Evolutionary conservation across 2,329 filamentous ascomycete genomes (phyloP).

Genomic region (Alternaria longipes): DNA sequence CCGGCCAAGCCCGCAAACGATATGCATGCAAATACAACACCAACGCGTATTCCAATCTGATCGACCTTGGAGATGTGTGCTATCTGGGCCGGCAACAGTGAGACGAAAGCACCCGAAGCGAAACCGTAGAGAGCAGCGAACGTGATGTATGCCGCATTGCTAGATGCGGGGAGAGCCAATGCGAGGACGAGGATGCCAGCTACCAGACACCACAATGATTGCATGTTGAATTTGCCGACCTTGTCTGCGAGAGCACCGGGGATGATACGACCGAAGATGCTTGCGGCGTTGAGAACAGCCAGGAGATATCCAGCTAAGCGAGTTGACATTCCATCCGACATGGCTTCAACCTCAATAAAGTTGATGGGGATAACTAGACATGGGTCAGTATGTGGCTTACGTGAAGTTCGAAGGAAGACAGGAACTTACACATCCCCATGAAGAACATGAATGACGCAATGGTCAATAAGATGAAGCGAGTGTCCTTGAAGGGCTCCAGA

Average conservation of each 20-base stretch:
- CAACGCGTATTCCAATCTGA: conserved; percentile 66
- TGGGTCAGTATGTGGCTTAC: neutral
- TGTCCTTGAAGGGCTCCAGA: conserved; percentile 50
- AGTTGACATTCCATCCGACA: conserved; percentile 57
- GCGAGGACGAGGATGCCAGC: conserved; percentile 58
- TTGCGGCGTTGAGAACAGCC: conserved; percentile 58
- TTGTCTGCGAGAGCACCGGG: conserved; percentile 64
- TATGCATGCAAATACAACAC: conserved; percentile 59
- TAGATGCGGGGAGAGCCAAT: conserved; percentile 58
- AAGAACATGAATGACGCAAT: conserved; percentile 66
- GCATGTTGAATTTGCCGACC: conserved; percentile 63
- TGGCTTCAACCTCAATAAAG: conserved; percentile 60
- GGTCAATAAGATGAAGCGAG: conserved; percentile 55
- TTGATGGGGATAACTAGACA: conserved; percentile 57
- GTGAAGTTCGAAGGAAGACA: neutral
- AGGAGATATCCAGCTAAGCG: conserved; percentile 63
- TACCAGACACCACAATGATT: conserved; percentile 37
- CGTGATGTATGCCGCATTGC: conserved; percentile 55
- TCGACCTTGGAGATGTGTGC: conserved; percentile 54
- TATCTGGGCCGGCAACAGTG: conserved; percentile 57
- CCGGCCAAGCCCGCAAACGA: conserved; percentile 60
- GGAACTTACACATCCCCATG: conserved; percentile 62
- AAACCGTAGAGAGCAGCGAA: conserved; percentile 62
- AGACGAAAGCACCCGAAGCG: conserved; percentile 62
- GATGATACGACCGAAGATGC: conserved; percentile 65